Base-by-base conservation (phyloP, 225 moss, liverwort and hornwort genomes). In the Polytrichum formosum region DNA sequence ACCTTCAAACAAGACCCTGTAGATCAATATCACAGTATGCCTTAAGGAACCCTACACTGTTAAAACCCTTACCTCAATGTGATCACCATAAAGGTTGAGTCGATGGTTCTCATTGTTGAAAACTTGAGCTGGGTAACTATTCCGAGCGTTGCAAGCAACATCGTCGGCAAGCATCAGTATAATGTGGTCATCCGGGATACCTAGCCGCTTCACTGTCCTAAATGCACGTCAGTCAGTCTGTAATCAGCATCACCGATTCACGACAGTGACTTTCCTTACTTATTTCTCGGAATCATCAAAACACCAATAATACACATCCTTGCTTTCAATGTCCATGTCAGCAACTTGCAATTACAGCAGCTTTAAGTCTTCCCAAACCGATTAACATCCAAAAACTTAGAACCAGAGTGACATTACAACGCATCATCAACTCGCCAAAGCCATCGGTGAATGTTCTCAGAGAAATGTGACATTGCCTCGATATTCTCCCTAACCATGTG, bases 101-200 rank as follows among this genome's bases (percentile, higher is more conserved):
- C 84, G 82, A 75, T 98, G 97, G 65, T 98, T 92, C 69, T 98
- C 86, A 72, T 98, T 98, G 80, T 98, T 98, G 61, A 91, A 98
- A 20, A 94, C 97, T 82, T 94, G 84, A 23, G 94, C 97, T 61
- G 94, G 94, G 72, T 91, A 90, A 73, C 75, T 88, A 72, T 94
- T 94, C 70, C 94, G 85, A 8, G 94, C 84, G 78, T 94, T 98
- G 83, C 92, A 94, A 55, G 94, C 94, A 75, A 92, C 88, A 61
- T 98, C 97, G 75, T 98, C 94, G 23, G 97, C 91, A 68, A 98
- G 92, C 97, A 94, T 98, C 83, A 98, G 80, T 72, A 94, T 94
- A 77, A 94, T 98, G 70, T 92, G 92, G 68, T 94, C 92, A 76
- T 92, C 94, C 22, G 94, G 88, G 67, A 98, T 94, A 67, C 94